Evolutionary conservation across 306 rosid genomes (phyloP).

Genomic region (Pyrus betulifolia): DNA sequence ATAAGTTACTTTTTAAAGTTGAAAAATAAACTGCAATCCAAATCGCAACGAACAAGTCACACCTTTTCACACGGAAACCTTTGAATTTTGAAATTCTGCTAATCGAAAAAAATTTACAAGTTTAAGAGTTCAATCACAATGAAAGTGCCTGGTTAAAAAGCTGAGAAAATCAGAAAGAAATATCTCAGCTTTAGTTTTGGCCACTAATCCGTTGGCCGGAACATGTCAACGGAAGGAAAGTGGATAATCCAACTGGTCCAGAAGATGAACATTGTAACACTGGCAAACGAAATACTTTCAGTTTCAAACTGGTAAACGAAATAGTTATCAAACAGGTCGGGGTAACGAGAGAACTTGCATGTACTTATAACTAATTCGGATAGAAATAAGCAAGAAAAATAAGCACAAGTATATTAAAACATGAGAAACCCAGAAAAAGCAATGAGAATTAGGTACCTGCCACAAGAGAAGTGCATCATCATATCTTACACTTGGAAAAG

Average conservation of each 20-base stretch:
- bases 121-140: not conserved
- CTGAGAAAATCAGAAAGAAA: not conserved
- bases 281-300: not conserved
- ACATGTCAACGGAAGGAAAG: not conserved
- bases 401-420: not conserved
- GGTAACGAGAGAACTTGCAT: too few relatives aligned
- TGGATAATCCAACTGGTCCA: not conserved
- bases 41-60: not conserved
- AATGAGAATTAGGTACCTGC: not conserved
- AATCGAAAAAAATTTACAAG: not conserved
- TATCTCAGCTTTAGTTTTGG: not conserved
- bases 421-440: not conserved
- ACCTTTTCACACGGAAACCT: not conserved
- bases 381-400: not conserved
- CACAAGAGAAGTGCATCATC: not conserved
- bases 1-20: too few relatives aligned
- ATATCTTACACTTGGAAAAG: not conserved
- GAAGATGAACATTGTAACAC: not conserved
- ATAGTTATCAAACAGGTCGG: too few relatives aligned
- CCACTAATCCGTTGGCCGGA: not conserved
- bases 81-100: too few relatives aligned
- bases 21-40: not conserved
- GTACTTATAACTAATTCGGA: too few relatives aligned
- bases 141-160: too few relatives aligned
- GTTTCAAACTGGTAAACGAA: too few relatives aligned